Evolutionary conservation across 2,329 filamentous ascomycete species (phyloP).

Genomic region (Aspergillus luchuensis): DNA sequence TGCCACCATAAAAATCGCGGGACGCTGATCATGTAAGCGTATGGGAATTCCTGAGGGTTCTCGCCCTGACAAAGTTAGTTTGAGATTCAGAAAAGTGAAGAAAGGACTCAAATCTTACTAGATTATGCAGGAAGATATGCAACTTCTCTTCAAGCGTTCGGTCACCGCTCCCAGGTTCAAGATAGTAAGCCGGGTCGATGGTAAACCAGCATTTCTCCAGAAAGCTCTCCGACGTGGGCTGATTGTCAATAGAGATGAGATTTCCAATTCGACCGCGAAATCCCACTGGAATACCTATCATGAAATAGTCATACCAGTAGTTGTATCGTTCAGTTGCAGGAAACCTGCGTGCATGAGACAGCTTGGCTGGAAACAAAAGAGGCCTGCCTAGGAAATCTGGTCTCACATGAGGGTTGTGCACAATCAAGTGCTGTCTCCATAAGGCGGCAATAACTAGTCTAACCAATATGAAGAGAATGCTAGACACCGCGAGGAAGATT

Average conservation of each 20-base stretch:
- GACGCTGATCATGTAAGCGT: slow-evolving; percentile 13
- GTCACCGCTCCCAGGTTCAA: slow-evolving; percentile 7
- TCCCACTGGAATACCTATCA: slow-evolving; percentile 20
- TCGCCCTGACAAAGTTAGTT: slow-evolving; percentile 11
- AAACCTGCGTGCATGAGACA: slow-evolving; percentile 19
- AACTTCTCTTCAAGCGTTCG: slow-evolving; percentile 1
- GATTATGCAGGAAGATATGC: background rate
- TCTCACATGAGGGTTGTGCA: background rate
- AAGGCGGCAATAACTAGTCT: no score
- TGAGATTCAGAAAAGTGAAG: fast-evolving
- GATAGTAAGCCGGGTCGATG: slow-evolving; percentile 6
- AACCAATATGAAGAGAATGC: no score
- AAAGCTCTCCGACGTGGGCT: background rate
- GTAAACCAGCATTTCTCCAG: slow-evolving; percentile 12
- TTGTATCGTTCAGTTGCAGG: slow-evolving; percentile 12
- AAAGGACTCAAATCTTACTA: no score
- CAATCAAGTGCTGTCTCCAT: background rate
- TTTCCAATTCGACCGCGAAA: slow-evolving; percentile 17
- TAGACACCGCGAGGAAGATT: no score
- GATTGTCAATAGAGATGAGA: slow-evolving; percentile 17
- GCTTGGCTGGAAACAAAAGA: slow-evolving; percentile 11
- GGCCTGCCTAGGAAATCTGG: slow-evolving; percentile 8
- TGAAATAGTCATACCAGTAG: slow-evolving; percentile 19
- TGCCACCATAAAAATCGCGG: slow-evolving; percentile 15
- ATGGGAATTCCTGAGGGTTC: slow-evolving; percentile 12